Conservation (phyloP, 1,284 basidiomycete genomes). For the Trametes pubescens region DNA sequence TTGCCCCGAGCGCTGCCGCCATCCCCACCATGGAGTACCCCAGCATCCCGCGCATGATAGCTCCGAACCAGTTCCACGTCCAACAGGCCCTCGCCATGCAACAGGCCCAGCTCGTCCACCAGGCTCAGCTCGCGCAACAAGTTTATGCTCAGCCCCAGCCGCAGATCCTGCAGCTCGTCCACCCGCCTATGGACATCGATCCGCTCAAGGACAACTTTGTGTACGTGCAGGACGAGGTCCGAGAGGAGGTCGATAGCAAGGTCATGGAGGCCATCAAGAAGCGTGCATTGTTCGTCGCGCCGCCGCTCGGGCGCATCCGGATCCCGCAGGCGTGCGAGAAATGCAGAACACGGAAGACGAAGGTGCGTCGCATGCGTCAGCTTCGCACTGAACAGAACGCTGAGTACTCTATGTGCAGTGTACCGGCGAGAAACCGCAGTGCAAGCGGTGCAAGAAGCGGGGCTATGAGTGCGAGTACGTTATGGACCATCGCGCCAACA, state of each 20-base stretch:
- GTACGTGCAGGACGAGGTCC: slow-evolving; percentile 16
- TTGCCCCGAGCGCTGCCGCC: not conserved
- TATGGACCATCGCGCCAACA: slow-evolving; percentile 33
- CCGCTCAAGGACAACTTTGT: slow-evolving; percentile 14
- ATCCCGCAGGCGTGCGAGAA: slow-evolving; percentile 34
- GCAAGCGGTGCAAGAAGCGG: slow-evolving; percentile 27
- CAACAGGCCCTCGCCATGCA: slow-evolving; percentile 18
- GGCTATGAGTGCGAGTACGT: slow-evolving; percentile 31
- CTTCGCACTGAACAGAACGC: not conserved
- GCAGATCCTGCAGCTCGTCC: slow-evolving; percentile 8
- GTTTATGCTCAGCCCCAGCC: not conserved
- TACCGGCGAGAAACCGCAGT: slow-evolving; percentile 29
- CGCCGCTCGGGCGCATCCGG: slow-evolving; percentile 11
- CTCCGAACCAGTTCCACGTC: not conserved
- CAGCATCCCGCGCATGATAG: not conserved
- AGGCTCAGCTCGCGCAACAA: slow-evolving; percentile 7
- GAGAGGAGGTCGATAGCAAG: not conserved
- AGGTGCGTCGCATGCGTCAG: slow-evolving; percentile 19
- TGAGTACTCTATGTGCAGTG: slow-evolving; percentile 21
- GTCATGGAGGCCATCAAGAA: slow-evolving; percentile 10
- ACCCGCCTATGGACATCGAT: not conserved
- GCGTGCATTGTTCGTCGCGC: slow-evolving; percentile 20
- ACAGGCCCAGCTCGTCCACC: slow-evolving; percentile 16
- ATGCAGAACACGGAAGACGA: slow-evolving; percentile 34
- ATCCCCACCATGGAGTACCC: not conserved